A percentile compares a stretch with the other conserved stretches of the same genome.
Conservation (phyloP, 805 yeast species). For the Pichia phayaonensis region DNA sequence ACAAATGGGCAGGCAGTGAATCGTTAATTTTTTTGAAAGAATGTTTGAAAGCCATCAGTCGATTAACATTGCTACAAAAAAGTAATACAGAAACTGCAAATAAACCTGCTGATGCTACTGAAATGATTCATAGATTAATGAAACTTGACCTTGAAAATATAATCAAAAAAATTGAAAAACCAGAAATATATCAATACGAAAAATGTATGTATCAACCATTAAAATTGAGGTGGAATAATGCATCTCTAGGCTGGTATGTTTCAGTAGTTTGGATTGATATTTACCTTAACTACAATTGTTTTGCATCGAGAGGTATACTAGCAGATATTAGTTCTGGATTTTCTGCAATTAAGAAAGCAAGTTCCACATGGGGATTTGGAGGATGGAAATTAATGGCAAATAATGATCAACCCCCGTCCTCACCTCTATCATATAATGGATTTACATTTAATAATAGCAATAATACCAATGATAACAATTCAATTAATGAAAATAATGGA, state of each 20-base stretch:
- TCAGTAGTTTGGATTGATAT: constrained; percentile 57
- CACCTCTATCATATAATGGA: neutral
- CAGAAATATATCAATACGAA: constrained; percentile 34
- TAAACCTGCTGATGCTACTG: constrained; percentile 11
- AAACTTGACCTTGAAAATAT: constrained; percentile 23
- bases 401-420: neutral
- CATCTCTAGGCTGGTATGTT: constrained; percentile 70
- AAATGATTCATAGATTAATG: constrained; percentile 35
- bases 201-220: constrained; percentile 38
- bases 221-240: constrained; percentile 53
- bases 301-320: constrained; percentile 23
- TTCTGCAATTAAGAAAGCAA: constrained; percentile 26
- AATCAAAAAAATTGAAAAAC: constrained; percentile 11
- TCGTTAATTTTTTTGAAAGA: constrained; percentile 21
- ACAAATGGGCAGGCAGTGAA: constrained; percentile 52
- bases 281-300: constrained; percentile 34
- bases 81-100: neutral
- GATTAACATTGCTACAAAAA: neutral
- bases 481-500: neutral
- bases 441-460: constrained; percentile 8
- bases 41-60: neutral
- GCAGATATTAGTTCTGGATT: constrained; percentile 29
- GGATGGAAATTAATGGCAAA: constrained; percentile 9
- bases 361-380: constrained; percentile 31
- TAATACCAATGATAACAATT: constrained; percentile 8